Evolutionary conservation across 805 yeast species (phyloP).

Genomic region (Cyberlindnera japonica): DNA sequence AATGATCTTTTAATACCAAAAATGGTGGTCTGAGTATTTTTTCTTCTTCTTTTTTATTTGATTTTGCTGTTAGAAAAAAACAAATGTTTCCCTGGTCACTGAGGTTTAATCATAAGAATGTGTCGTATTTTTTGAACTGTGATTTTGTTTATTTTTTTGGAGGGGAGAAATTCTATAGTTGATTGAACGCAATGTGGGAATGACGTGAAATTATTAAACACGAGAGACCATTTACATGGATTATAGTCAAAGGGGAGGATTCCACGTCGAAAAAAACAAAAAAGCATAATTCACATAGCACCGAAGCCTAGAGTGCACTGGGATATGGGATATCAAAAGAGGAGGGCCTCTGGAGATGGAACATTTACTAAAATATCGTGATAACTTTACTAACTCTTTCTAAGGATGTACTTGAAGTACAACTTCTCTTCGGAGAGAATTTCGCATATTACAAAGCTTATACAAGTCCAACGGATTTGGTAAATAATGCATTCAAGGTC

Average conservation of each 20-base stretch:
- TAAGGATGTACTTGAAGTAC: too few relatives aligned
- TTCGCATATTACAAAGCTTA: too few relatives aligned
- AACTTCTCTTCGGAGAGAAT: too few relatives aligned
- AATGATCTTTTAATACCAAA: background rate
- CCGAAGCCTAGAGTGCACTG: too few relatives aligned
- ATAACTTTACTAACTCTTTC: background rate
- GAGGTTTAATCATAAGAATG: too few relatives aligned
- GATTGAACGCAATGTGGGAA: conserved; percentile 16
- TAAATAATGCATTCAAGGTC: too few relatives aligned
- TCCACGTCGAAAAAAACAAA: background rate
- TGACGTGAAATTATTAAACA: conserved; percentile 3
- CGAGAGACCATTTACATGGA: too few relatives aligned
- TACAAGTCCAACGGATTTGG: too few relatives aligned
- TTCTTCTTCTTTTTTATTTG: background rate
- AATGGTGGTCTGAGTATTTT: background rate
- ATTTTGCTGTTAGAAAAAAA: too few relatives aligned
- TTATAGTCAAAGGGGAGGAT: background rate
- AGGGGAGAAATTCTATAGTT: conserved; percentile 13
- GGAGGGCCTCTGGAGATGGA: conserved; percentile 1
- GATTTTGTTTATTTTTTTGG: conserved; percentile 1
- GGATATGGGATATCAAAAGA: background rate
- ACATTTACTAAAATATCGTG: too few relatives aligned
- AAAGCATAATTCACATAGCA: background rate
- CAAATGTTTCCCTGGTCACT: too few relatives aligned
- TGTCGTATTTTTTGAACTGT: too few relatives aligned